Conservation (phyloP, 2,329 filamentous ascomycete species). For the Arthrobotrys iridis region DNA sequence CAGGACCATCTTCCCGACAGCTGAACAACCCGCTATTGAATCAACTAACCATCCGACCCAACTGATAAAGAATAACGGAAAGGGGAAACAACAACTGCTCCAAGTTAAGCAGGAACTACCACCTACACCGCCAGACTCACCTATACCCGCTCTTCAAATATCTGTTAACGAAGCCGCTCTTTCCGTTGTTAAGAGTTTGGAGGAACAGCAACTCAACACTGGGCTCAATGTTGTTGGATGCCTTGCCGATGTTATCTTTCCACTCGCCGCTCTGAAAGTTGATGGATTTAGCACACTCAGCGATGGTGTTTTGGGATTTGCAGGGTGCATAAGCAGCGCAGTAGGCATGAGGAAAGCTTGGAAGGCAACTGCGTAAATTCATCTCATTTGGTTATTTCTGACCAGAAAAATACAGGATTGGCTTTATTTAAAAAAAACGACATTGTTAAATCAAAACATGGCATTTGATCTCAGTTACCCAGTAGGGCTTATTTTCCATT, state of each 20-base stretch:
- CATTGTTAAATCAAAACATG: too few relatives aligned
- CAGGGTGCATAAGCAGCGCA: constrained; percentile 45
- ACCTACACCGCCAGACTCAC: constrained; percentile 44
- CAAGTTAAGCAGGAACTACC: constrained; percentile 18
- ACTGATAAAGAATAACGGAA: not conserved
- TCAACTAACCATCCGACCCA: not conserved
- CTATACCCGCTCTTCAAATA: constrained; percentile 15
- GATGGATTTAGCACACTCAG: constrained; percentile 33
- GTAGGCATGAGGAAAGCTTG: constrained; percentile 51
- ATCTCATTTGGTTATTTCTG: not conserved
- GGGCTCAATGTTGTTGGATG: constrained; percentile 26
- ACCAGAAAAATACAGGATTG: too few relatives aligned
- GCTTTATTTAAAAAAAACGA: too few relatives aligned
- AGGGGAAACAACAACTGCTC: not conserved
- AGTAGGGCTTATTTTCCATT: too few relatives aligned
- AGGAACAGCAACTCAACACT: constrained; percentile 33
- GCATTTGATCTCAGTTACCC: too few relatives aligned
- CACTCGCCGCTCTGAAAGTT: constrained; percentile 44
- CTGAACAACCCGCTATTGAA: not conserved
- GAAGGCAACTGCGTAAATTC: constrained; percentile 39
- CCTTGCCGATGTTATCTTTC: constrained; percentile 39
- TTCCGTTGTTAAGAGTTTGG: constrained; percentile 28
- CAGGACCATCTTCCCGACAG: constrained; percentile 25
- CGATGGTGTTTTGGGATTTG: constrained; percentile 49
- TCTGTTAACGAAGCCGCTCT: constrained; percentile 36